Evolutionary conservation across 202 grass and related monocot genomes (phyloP), one percentile per base, ranked within the genome.

Genomic region (Hordeum pubiflorum): DNA sequence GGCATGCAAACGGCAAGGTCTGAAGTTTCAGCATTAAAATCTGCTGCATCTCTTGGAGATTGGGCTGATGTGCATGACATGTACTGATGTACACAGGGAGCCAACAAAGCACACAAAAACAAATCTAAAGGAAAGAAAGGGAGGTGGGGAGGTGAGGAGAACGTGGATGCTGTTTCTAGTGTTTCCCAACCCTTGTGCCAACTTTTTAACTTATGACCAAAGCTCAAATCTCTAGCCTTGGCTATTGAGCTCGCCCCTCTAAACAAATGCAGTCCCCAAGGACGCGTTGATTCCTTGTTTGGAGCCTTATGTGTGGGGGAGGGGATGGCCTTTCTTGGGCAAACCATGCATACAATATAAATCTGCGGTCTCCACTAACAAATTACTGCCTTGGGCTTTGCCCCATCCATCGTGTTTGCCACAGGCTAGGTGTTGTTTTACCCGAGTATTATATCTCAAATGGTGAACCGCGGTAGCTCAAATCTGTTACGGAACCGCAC

Each of bases 131-230:
- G 80, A 64, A 62, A 82, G 83, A 77, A 80, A 81, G 74, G 44
- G 72, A 64, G 68, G 71, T 41, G 76, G 81, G 77, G 89, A 75
- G 88, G 82, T 85, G 89, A 97, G 85, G 87, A 74, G 91, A 97
- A 97, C 94, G 91, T 97, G 94, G 94, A 86, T 94, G 94, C 94
- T 94, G 89, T 94, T 97, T 93, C 87, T 97, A 92, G 94, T 97
- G 91, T 86, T 97, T 94, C 91, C 87, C 94, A 92, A 78, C 87
- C 80, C 84, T 77, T 90, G 86, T 87, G 79, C 74, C 40, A 79
- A 75, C 85, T 84, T 94, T 94, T 86, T 89, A 86, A 91, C 89
- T 91, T 84, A 86, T 72, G 83, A 89, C 92, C 84, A 94, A 87
- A 79, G 80, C 76, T 83, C 85, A 74, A 79, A 83, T 87, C 84